Percentiles rank a stretch among this genome's conserved stretches.
These are phyloP conservation scores for Glaciozyma antarctica DNA, from an alignment of 768 basidiomycete species.

Conservation along the genomic window DNA sequence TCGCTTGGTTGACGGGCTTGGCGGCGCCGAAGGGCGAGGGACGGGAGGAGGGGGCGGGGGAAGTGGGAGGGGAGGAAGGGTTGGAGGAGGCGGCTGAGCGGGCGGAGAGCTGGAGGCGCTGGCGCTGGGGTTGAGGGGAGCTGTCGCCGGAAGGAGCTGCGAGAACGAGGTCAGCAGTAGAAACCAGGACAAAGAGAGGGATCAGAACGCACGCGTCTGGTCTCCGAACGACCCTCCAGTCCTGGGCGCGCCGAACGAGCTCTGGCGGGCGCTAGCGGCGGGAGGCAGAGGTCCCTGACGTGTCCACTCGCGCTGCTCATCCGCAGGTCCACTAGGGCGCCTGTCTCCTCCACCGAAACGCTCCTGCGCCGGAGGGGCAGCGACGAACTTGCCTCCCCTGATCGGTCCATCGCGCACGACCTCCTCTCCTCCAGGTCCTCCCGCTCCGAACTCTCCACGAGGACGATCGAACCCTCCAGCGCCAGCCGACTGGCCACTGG, in stretches of 20 bases:
- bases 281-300: conserved; percentile 16
- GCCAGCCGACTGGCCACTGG: conserved; percentile 11
- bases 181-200: conserved; percentile 1
- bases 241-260: conserved; percentile 1
- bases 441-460: conserved; percentile 1
- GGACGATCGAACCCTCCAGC: too few species aligned
- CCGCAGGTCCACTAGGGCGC: conserved; percentile 2
- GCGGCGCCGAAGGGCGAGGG: conserved; percentile 80
- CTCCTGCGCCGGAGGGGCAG: conserved; percentile 34
- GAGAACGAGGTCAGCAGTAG: neutral
- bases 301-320: conserved; percentile 46
- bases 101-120: conserved; percentile 74
- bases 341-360: conserved; percentile 37
- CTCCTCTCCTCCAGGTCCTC: conserved; percentile 4
- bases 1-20: conserved; percentile 74
- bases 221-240: conserved; percentile 12
- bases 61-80: conserved; percentile 48
- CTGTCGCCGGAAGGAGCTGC: conserved; percentile 51
- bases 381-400: conserved; percentile 33
- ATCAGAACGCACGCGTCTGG: conserved; percentile 4
- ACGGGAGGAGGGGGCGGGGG: conserved; percentile 44
- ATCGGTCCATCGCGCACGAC: conserved; percentile 31
- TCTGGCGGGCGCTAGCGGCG: neutral
- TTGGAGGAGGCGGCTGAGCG: conserved; percentile 57
- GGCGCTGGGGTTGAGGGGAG: conserved; percentile 48